These are phyloP conservation scores for Diaporthe vexans DNA, from an alignment of 2,329 filamentous ascomycete species.

Conservation along the genomic window DNA sequence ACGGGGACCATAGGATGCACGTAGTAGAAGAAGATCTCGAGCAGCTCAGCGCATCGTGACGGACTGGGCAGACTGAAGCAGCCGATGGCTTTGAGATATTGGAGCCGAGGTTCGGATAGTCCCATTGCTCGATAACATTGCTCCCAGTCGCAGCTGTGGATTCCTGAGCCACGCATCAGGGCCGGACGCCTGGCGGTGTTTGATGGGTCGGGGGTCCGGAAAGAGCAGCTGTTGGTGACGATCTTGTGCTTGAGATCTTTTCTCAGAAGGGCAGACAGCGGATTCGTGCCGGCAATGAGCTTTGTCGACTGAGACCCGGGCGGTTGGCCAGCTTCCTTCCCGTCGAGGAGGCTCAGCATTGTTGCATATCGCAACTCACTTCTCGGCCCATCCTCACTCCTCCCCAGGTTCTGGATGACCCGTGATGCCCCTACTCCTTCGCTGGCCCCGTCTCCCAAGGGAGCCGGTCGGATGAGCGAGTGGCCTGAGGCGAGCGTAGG, in stretches of 20 bases:
- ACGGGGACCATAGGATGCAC: slow-evolving; percentile 9
- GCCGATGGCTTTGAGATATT: not conserved
- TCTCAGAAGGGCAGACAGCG: not conserved
- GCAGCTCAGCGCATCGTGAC: not conserved
- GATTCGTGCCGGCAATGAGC: slow-evolving; percentile 2
- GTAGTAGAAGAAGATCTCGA: not conserved
- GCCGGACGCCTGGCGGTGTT: not conserved
- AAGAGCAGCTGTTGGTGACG: slow-evolving; percentile 13
- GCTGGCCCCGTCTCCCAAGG: not conserved
- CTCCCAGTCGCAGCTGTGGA: slow-evolving; percentile 15
- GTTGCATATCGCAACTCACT: slow-evolving; percentile 16
- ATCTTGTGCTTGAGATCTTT: slow-evolving; percentile 13
- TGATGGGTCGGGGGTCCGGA: slow-evolving; percentile 1
- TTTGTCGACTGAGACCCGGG: not conserved
- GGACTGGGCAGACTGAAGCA: not conserved
- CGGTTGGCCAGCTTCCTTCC: not conserved
- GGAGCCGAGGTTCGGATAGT: not conserved
- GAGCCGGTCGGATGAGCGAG: not conserved
- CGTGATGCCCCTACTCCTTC: not conserved
- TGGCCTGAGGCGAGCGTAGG: not conserved
- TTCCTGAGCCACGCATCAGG: not conserved
- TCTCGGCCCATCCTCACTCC: not conserved
- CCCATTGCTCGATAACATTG: not conserved
- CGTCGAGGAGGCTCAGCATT: slow-evolving; percentile 7
- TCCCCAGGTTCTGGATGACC: not conserved